Evolutionary conservation across 345 rosid species (phyloP).

Genomic region (Cardamine resedifolia): DNA sequence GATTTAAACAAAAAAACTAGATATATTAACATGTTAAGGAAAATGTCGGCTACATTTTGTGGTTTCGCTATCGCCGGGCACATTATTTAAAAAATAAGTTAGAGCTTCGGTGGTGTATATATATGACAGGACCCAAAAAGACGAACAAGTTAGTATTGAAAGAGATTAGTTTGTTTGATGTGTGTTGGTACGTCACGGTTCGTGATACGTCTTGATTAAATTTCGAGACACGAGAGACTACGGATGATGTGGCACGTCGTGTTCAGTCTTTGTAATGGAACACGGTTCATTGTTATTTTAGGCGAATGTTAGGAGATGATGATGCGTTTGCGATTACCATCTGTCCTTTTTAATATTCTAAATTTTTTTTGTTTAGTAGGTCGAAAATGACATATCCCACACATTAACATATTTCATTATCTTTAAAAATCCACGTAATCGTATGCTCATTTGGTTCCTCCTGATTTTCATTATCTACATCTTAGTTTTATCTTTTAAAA

Average conservation of each 20-base stretch:
- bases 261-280: not conserved
- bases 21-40: not conserved
- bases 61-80: slow-evolving; percentile 4
- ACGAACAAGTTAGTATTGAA: slow-evolving; percentile 20
- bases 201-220: slow-evolving; percentile 3
- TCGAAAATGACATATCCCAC: slow-evolving; percentile 1
- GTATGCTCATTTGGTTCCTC: not conserved
- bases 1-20: not conserved
- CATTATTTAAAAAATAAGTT: slow-evolving; percentile 9
- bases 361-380: not conserved
- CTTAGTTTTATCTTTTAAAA: not conserved
- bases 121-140: slow-evolving; percentile 5
- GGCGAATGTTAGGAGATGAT: not conserved
- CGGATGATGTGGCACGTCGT: slow-evolving; percentile 9
- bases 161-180: slow-evolving; percentile 12
- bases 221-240: not conserved
- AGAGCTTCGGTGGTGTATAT: not conserved
- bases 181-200: slow-evolving; percentile 28
- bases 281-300: slow-evolving; percentile 11
- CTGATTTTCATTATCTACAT: slow-evolving; percentile 6
- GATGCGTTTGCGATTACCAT: slow-evolving; percentile 8
- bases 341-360: not conserved
- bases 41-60: slow-evolving; percentile 19
- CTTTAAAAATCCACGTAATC: not conserved
- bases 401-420: not conserved